Percentiles rank a stretch among this genome's conserved stretches.
Evolutionary conservation across 2,329 filamentous ascomycete species (phyloP).

Genomic region (Penicillium rolfsii): DNA sequence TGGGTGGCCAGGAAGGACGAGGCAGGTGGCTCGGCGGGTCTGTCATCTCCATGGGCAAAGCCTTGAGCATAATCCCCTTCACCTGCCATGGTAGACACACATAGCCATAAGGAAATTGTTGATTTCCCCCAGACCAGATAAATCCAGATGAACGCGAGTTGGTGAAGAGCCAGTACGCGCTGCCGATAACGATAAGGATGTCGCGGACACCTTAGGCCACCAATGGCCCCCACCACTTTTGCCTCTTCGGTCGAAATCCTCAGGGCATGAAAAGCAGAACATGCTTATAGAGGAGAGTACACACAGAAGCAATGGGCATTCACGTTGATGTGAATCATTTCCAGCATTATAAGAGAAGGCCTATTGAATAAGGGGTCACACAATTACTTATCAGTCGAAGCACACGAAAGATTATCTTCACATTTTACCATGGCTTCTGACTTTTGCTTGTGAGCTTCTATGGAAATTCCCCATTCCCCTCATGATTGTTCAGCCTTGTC

Average conservation of each 20-base stretch:
- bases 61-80: slow-evolving; percentile 25
- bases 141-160: slow-evolving; percentile 4
- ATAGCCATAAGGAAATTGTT: slow-evolving; percentile 11
- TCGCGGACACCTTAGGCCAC: slow-evolving; percentile 29
- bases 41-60: slow-evolving; percentile 26
- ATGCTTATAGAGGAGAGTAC: background rate
- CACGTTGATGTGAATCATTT: background rate
- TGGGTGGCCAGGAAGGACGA: slow-evolving; percentile 87
- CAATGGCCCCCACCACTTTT: slow-evolving; percentile 6
- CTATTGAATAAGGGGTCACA: background rate
- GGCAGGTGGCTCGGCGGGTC: slow-evolving; percentile 38
- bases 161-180: slow-evolving; percentile 14
- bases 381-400: background rate
- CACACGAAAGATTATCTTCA: background rate
- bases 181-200: slow-evolving; percentile 16
- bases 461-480: background rate
- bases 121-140: background rate
- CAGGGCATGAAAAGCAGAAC: background rate
- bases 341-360: background rate
- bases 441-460: background rate
- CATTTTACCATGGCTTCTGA: background rate
- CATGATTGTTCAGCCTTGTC: background rate
- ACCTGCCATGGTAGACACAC: slow-evolving; percentile 32
- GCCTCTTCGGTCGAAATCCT: background rate
- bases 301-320: background rate